Conservation (phyloP, 2,329 filamentous ascomycete genomes). For the Hypocrella siamensis region DNA sequence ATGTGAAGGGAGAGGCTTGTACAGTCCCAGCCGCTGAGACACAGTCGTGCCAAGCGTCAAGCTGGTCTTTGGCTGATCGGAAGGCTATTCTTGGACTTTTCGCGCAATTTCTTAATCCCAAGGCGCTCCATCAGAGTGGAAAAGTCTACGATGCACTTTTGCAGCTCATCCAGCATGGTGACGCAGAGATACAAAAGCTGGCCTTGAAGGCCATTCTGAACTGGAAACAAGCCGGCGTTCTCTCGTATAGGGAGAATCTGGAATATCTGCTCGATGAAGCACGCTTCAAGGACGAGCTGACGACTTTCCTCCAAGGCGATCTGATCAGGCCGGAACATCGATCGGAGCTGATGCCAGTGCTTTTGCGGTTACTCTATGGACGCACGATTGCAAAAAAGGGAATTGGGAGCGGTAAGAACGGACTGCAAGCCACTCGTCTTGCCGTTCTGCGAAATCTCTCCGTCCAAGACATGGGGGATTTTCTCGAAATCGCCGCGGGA, state of each 20-base stretch:
- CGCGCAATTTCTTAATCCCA: constrained; percentile 73
- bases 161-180: constrained; percentile 68
- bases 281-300: constrained; percentile 85
- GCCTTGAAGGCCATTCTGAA: constrained; percentile 72
- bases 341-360: constrained; percentile 61
- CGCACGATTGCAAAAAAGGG: constrained; percentile 73
- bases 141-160: constrained; percentile 66
- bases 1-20: too few species aligned
- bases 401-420: constrained; percentile 59
- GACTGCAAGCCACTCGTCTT: constrained; percentile 67
- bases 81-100: constrained; percentile 73
- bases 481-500: constrained; percentile 70
- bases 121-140: constrained; percentile 60
- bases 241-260: constrained; percentile 70
- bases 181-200: constrained; percentile 74
- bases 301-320: constrained; percentile 65
- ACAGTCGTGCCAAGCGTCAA: constrained; percentile 14
- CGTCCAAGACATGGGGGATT: constrained; percentile 59
- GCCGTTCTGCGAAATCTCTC: constrained; percentile 66
- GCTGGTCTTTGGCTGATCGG: constrained; percentile 66
- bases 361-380: constrained; percentile 79
- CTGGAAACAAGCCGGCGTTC: constrained; percentile 71
- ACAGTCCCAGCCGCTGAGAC: too few species aligned
- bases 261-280: constrained; percentile 80
- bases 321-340: constrained; percentile 62